Evolutionary conservation across 2,329 filamentous ascomycete species (phyloP), one percentile per base, ranked within the genome.

Genomic region (Ophiosphaerella herpotricha): DNA sequence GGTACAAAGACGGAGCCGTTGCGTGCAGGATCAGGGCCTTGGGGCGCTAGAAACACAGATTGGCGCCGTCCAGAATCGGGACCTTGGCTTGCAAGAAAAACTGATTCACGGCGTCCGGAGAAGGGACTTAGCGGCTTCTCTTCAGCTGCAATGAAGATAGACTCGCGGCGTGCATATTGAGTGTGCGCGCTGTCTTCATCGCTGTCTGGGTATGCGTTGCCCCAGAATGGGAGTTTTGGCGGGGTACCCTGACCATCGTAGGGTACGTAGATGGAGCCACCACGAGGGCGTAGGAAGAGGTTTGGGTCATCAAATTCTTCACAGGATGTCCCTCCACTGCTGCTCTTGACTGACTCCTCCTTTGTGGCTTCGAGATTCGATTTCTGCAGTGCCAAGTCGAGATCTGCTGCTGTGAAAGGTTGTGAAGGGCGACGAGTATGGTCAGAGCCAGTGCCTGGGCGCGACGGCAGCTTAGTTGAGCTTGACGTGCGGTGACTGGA

Each of bases 351-450:
- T 21, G 56, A 62, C 38, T 71, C 67, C 40, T 70, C 64, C 29
- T 60, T 62, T 5, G 64, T 64, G 8, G 62, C 51, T 38, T 70
- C 68, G 12, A 73, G 61, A 37, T 75, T 72, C 4, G 75, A 76
- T 35, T 70, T 66, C 42, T 75, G 66, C 44, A 79, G 59, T 0
- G 78, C 78, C 7, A 74, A 60, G 36, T 74, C 73, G 39, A 80
- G 70, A 24, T 79, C 76, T 43, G 77, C 74, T 23, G 75, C 68
- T 2, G 75, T 71, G 55, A 79, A 80, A 1, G 74, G 74, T 21
- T 61, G 58, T 56, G 65, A 66, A n/a, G 67, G 46, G 14, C 63
- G 63, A 9, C 59, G 64, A 16, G 52, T 67, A 48, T 61, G 63
- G 29, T 64, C 64, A 12, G 60, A 68, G 38, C 55, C 62, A 24